Conservation (phyloP, 2,329 filamentous ascomycete genomes). For the Drechslera avenae region DNA sequence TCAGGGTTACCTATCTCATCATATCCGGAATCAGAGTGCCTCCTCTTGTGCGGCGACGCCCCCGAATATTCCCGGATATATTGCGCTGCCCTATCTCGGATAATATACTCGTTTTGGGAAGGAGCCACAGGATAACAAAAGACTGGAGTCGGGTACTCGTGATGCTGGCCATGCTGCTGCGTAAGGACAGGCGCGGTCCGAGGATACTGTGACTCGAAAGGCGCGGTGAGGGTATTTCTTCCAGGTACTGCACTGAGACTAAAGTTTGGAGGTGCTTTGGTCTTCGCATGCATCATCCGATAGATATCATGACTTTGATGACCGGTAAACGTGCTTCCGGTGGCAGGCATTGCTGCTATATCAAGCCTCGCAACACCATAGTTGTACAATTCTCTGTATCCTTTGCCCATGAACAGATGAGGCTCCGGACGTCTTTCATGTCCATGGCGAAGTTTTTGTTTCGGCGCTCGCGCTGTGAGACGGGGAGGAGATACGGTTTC, state of each 20-base stretch:
- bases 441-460: neutral
- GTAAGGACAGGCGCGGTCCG: conserved; percentile 5
- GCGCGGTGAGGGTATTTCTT: neutral
- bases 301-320: conserved; percentile 23
- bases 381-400: conserved; percentile 14
- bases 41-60: conserved; percentile 10
- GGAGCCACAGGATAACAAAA: neutral
- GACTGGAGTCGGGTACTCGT: neutral
- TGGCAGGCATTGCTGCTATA: conserved; percentile 10
- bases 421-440: conserved; percentile 2
- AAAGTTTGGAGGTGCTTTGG: conserved; percentile 1
- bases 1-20: conserved; percentile 11
- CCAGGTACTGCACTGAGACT: neutral
- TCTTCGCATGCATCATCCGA: conserved; percentile 20
- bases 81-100: conserved; percentile 24
- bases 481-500: conserved; percentile 17
- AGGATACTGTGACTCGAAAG: conserved; percentile 11
- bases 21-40: conserved; percentile 11
- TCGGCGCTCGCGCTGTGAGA: neutral
- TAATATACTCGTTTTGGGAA: conserved; percentile 14
- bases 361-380: conserved; percentile 9
- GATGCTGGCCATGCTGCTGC: neutral
- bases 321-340: conserved; percentile 18
- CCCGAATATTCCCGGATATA: conserved; percentile 19
- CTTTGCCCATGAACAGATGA: conserved; percentile 18